Conservation (phyloP, 148 eudicot genomes). For the Amaranthus palmeri region DNA sequence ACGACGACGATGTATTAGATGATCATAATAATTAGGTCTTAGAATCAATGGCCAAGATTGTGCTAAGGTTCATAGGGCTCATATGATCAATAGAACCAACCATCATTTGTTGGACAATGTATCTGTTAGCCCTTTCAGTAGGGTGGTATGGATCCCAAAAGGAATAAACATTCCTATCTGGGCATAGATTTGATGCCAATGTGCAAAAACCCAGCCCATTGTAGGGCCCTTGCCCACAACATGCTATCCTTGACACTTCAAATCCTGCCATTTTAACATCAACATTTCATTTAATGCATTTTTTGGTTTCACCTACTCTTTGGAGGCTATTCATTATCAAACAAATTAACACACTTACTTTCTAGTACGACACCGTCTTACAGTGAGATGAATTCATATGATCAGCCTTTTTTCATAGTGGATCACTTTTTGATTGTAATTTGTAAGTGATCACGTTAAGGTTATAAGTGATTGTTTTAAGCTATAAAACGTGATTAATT, state of each 20-base stretch:
- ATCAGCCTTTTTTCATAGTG: no score
- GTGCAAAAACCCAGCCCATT: constrained; percentile 70
- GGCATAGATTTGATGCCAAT: constrained; percentile 45
- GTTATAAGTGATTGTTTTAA: no score
- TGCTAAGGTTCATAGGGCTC: constrained; percentile 77
- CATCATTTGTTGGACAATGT: constrained; percentile 53
- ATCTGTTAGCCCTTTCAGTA: constrained; percentile 53
- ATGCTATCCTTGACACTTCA: constrained; percentile 55
- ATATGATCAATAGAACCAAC: constrained; percentile 47
- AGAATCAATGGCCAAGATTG: constrained; percentile 55
- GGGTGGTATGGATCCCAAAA: constrained; percentile 88
- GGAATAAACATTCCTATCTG: constrained; percentile 42
- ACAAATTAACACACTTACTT: no score
- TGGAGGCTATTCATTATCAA: constrained; percentile 18
- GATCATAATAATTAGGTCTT: not conserved
- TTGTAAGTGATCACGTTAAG: no score
- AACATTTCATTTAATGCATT: not conserved
- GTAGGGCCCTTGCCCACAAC: constrained; percentile 85
- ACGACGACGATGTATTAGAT: no score
- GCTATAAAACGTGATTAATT: no score
- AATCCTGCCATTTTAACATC: constrained; percentile 40
- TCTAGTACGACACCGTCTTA: no score
- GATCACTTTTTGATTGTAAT: no score
- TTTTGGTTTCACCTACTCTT: constrained; percentile 9
- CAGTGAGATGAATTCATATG: no score